These are phyloP conservation scores for Calocera viscosa DNA, from an alignment of 768 basidiomycete species.

Conservation along the genomic window DNA sequence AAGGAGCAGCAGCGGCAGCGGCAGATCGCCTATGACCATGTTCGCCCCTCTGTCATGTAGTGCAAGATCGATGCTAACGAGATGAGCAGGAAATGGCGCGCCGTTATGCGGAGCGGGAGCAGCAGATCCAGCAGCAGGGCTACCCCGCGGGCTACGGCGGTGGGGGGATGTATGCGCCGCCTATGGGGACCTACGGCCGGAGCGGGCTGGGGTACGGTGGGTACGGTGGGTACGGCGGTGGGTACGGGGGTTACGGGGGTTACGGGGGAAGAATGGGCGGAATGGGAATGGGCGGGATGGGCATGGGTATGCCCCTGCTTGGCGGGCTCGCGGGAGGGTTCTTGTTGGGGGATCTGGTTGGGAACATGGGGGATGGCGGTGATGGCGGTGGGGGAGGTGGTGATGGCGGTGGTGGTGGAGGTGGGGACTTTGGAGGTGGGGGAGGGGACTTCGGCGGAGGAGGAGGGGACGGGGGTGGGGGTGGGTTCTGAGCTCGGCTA, in stretches of 20 bases:
- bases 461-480: not conserved
- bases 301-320: slow-evolving; percentile 32
- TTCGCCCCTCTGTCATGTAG: not conserved
- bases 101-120: slow-evolving; percentile 12
- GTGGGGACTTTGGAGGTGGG: not conserved
- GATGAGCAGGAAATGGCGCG: not conserved
- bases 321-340: slow-evolving; percentile 42
- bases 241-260: slow-evolving; percentile 9
- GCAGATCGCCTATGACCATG: not conserved
- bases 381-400: slow-evolving; percentile 14
- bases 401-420: slow-evolving; percentile 7
- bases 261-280: no score
- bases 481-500: not conserved
- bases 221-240: slow-evolving; percentile 2
- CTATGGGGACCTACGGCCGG: slow-evolving; percentile 6
- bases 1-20: slow-evolving; percentile 22
- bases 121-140: slow-evolving; percentile 10
- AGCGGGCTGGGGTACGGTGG: slow-evolving; percentile 12
- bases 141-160: slow-evolving; percentile 16
- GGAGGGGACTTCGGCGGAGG: not conserved
- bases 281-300: slow-evolving; percentile 22
- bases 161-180: slow-evolving; percentile 19
- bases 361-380: slow-evolving; percentile 11
- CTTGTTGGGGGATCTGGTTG: slow-evolving; percentile 36
- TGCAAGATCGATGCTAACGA: not conserved